Evolutionary conservation across 208 protist genomes (phyloP).

Genomic region (Wallacemonas collosoma): DNA sequence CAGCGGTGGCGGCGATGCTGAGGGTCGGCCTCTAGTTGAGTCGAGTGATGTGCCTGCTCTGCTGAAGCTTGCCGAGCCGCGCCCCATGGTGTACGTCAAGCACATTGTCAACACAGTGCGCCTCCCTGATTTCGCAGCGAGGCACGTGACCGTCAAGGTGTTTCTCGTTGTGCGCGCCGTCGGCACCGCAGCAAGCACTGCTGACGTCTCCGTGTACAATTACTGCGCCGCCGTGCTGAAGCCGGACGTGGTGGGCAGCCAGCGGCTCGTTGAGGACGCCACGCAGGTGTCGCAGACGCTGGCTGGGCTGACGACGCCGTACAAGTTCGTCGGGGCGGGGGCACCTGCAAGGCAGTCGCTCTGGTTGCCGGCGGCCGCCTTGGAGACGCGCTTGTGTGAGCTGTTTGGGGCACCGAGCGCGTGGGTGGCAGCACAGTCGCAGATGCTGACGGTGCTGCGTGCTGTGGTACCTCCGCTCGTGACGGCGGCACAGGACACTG

Average conservation of each 20-base stretch:
- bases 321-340: constrained; percentile 5
- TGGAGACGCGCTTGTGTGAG: neutral
- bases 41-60: constrained; percentile 41
- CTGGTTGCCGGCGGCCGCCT: neutral
- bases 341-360: neutral
- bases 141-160: constrained; percentile 16
- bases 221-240: constrained; percentile 24
- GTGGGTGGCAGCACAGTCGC: neutral
- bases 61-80: constrained; percentile 39
- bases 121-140: constrained; percentile 18
- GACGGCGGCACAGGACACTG: too few relatives aligned
- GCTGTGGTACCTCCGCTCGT: neutral
- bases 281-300: constrained; percentile 16
- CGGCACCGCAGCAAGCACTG: neutral
- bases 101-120: constrained; percentile 36
- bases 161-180: constrained; percentile 34
- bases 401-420: neutral
- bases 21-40: constrained; percentile 24
- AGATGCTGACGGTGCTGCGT: constrained; percentile 2
- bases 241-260: constrained; percentile 11
- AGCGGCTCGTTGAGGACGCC: constrained; percentile 24
- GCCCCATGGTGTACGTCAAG: constrained; percentile 37
- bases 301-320: neutral
- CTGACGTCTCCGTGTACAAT: constrained; percentile 39
- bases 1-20: neutral